These are phyloP conservation scores for Wickerhamiella occidentalis DNA, from an alignment of 805 yeast genomes.

Conservation along the genomic window DNA sequence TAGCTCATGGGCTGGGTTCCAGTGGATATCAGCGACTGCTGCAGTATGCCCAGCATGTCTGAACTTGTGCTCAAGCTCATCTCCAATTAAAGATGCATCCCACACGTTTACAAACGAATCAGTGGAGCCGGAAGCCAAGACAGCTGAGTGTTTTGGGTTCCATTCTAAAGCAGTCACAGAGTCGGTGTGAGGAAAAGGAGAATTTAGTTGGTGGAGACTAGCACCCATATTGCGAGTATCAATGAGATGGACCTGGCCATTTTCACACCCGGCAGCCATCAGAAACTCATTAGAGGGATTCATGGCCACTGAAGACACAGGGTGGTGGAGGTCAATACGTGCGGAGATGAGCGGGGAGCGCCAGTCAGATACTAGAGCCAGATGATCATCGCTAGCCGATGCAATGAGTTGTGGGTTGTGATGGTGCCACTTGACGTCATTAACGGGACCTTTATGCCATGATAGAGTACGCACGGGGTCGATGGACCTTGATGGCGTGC, in stretches of 20 bases:
- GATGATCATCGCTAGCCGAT: slow-evolving; percentile 51
- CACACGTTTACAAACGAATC: slow-evolving; percentile 36
- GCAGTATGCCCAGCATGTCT: slow-evolving; percentile 77
- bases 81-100: slow-evolving; percentile 17
- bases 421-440: slow-evolving; percentile 61
- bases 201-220: slow-evolving; percentile 25
- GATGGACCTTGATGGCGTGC: slow-evolving; percentile 15
- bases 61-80: slow-evolving; percentile 32
- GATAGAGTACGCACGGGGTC: slow-evolving; percentile 23
- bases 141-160: slow-evolving; percentile 45
- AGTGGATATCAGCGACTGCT: slow-evolving; percentile 72
- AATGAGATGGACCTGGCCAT: slow-evolving; percentile 47
- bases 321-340: background rate
- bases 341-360: background rate
- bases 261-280: slow-evolving; percentile 55
- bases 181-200: slow-evolving; percentile 35
- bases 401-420: slow-evolving; percentile 50
- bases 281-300: slow-evolving; percentile 45
- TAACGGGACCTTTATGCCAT: slow-evolving; percentile 41
- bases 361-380: slow-evolving; percentile 13
- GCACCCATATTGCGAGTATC: slow-evolving; percentile 42
- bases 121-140: slow-evolving; percentile 56
- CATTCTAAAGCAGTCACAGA: slow-evolving; percentile 58
- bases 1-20: slow-evolving; percentile 67
- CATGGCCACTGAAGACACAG: slow-evolving; percentile 36